Evolutionary conservation across 345 rosid species (phyloP), one percentile per base, ranked within the genome.

Genomic region (Pistacia vera): DNA sequence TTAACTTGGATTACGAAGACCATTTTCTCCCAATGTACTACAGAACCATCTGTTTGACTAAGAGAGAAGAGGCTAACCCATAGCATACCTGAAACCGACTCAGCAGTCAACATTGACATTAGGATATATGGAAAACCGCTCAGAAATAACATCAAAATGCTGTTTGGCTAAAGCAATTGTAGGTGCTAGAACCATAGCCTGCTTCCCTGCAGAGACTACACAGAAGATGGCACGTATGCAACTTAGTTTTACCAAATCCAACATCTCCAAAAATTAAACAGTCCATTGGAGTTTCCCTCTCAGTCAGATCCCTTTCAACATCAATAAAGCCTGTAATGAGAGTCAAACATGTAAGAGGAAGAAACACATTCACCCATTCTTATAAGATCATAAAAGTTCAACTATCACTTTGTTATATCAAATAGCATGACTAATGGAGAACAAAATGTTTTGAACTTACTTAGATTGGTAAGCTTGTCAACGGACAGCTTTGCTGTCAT

Each of bases 161-260:
- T 95, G 99, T 83, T 90, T 95, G 62, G 98, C 99, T 80, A 95
- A 77, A 73, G 93, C 98, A 85, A 90, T 89, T 38, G 98, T 95
- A 9, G 99, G 99, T 54, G 99, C 98, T 71, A 95, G 86, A 80
- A 95, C 91, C 99, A 95, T 95, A 75, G 97, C 92, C 88, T 95
- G 98, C 85, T 91, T 95, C 80, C 96, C 94, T 51, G 97, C 84
- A n/a, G 92, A 90, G 59, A 93, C 88, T 41, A 90, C 97, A 82
- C 91, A 89, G 78, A 90, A 90, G 73, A 93, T 90, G 81, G 96
- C 99, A 69, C 99, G 95, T 56, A 95, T 73, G 97, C 99, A 81
- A 93, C 99, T 84, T 95, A 49, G 99, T 93, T 85, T 95, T 95
- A 66, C 99, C 99, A 88, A 95, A 95, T 55, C 99, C 99, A 85